phyloP scores from a whole-genome alignment of 768 basidiomycete genomes.

The Scleroderma citrinum region DNA sequence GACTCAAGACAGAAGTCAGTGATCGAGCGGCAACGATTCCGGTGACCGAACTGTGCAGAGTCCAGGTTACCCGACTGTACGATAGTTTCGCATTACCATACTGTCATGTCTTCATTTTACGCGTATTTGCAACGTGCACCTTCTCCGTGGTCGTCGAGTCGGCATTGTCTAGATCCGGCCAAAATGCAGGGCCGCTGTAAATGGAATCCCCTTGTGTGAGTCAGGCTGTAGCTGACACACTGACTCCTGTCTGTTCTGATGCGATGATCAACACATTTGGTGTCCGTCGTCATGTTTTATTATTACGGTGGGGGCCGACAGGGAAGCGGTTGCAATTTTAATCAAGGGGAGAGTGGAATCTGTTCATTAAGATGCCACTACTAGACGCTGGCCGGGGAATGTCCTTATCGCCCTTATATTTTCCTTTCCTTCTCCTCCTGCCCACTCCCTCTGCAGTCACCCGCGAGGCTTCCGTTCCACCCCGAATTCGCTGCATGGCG shows the following conservation, averaged over 20 bases:
- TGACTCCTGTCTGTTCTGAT: too few relatives aligned
- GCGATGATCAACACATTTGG: too few relatives aligned
- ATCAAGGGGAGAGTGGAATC: too few relatives aligned
- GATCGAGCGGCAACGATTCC: conserved; percentile 64
- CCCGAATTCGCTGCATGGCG: conserved; percentile 12
- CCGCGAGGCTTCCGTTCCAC: neutral
- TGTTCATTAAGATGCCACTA: neutral
- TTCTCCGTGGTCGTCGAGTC: too few relatives aligned
- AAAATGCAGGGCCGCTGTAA: too few relatives aligned
- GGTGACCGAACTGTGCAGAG: conserved; percentile 27
- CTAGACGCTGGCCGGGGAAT: neutral
- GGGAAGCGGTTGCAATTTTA: too few relatives aligned
- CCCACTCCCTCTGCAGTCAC: neutral
- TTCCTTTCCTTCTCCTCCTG: neutral
- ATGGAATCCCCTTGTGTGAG: too few relatives aligned
- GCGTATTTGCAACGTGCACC: too few relatives aligned
- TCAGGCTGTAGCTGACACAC: too few relatives aligned
- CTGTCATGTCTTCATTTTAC: neutral
- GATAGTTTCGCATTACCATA: conserved; percentile 1
- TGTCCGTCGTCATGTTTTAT: too few relatives aligned
- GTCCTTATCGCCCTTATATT: neutral
- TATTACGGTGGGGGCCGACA: too few relatives aligned
- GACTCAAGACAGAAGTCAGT: conserved; percentile 71
- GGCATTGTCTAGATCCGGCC: too few relatives aligned
- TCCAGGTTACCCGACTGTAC: neutral